Conservation (phyloP, 169 alveolate species). For the Eimeria tenella region DNA sequence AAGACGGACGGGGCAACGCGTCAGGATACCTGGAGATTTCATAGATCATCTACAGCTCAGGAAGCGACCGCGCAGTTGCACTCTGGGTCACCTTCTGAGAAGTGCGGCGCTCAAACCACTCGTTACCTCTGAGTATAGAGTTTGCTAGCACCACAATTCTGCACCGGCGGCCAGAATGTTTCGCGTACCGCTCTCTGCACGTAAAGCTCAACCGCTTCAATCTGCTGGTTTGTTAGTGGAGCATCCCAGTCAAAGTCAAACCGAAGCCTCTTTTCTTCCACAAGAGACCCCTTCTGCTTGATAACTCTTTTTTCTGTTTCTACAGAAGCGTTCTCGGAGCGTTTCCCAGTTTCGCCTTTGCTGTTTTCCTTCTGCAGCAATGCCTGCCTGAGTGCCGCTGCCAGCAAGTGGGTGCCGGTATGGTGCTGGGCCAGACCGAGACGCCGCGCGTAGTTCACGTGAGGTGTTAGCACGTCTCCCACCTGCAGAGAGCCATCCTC, state of each 20-base stretch:
- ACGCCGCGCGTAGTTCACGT: conserved; percentile 91
- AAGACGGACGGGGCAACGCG: no score
- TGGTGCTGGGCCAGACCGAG: conserved; percentile 93
- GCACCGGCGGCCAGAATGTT: not conserved
- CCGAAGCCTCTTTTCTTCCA: conserved; percentile 91
- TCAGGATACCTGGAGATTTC: no score
- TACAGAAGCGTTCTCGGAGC: not conserved
- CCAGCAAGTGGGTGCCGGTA: conserved; percentile 95
- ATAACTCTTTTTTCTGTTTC: conserved; percentile 11
- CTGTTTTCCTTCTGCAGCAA: conserved; percentile 88
- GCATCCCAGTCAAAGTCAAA: conserved; percentile 89
- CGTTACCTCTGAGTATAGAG: no score
- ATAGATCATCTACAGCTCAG: no score
- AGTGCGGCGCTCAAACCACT: no score
- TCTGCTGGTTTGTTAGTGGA: conserved; percentile 79
- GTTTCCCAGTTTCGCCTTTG: conserved; percentile 17
- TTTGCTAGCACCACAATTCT: no score
- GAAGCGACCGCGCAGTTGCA: no score
- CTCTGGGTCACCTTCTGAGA: no score
- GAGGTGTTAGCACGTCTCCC: conserved; percentile 79
- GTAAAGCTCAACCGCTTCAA: conserved; percentile 54
- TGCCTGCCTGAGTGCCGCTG: conserved; percentile 90
- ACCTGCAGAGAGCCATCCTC: conserved; percentile 30
- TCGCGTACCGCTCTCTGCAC: conserved; percentile 65
- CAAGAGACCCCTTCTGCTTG: conserved; percentile 91